Evolutionary conservation across 1,139 yeast species (phyloP).

Genomic region (Scheffersomyces insectosa): DNA sequence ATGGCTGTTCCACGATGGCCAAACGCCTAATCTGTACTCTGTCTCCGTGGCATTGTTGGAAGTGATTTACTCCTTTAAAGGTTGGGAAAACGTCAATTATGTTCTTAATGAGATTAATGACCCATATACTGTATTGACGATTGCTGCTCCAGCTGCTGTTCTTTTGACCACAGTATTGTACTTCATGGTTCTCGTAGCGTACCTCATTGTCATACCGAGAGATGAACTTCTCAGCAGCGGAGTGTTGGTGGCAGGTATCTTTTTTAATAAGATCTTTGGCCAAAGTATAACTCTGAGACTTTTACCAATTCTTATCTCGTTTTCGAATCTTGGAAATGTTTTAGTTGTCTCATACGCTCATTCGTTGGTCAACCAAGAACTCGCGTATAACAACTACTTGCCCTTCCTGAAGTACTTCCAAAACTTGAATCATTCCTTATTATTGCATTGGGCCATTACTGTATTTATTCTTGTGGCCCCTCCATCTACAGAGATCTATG

Average conservation of each 20-base stretch:
- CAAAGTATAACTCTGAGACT: constrained; percentile 58
- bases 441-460: constrained; percentile 50
- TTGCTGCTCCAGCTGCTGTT: constrained; percentile 75
- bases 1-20: constrained; percentile 24
- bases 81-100: constrained; percentile 50
- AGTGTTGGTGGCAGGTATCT: constrained; percentile 71
- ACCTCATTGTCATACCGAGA: constrained; percentile 74
- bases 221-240: constrained; percentile 61
- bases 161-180: constrained; percentile 59
- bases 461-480: constrained; percentile 46
- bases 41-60: constrained; percentile 44
- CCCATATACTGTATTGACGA: constrained; percentile 65
- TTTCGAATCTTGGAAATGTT: constrained; percentile 77
- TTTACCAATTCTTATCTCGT: constrained; percentile 70
- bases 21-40: constrained; percentile 28
- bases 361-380: constrained; percentile 73
- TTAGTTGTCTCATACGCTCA: constrained; percentile 78
- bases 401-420: constrained; percentile 65
- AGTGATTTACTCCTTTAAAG: constrained; percentile 42
- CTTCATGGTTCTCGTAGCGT: constrained; percentile 69
- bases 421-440: constrained; percentile 46
- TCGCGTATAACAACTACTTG: constrained; percentile 69
- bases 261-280: constrained; percentile 75
- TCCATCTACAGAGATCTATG: constrained; percentile 49
- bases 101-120: constrained; percentile 45